Percentiles rank a stretch among this genome's conserved stretches.
phyloP scores from a whole-genome alignment of 2,329 filamentous ascomycete species.

The Penicillium nordicum region DNA sequence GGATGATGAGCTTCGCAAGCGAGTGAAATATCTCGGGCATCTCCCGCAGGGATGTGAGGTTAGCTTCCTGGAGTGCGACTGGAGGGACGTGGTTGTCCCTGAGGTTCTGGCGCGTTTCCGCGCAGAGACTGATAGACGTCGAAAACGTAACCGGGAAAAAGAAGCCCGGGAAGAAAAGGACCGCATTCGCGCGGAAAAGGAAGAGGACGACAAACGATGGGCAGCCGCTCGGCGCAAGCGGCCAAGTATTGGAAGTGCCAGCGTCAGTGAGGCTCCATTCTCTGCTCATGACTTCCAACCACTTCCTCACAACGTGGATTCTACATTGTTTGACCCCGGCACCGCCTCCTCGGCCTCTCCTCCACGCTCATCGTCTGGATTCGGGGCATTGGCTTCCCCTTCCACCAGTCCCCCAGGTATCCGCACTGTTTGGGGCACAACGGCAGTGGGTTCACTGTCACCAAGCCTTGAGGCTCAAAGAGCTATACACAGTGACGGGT shows the following conservation, averaged over 20 bases:
- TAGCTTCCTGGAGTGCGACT: slow-evolving; percentile 88
- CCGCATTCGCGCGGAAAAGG: slow-evolving; percentile 72
- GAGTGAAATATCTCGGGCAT: slow-evolving; percentile 82
- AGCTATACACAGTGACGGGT: slow-evolving; percentile 66
- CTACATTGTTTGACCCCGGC: slow-evolving; percentile 28
- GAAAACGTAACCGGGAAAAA: slow-evolving; percentile 77
- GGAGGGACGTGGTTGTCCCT: slow-evolving; percentile 79
- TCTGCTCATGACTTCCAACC: slow-evolving; percentile 64
- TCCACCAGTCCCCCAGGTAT: slow-evolving; percentile 74
- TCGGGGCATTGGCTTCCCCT: slow-evolving; percentile 64
- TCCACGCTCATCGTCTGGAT: slow-evolving; percentile 40
- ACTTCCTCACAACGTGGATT: slow-evolving; percentile 43
- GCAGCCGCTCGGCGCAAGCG: slow-evolving; percentile 64
- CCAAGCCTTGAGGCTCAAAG: slow-evolving; percentile 49
- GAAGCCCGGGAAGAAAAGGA: slow-evolving; percentile 83
- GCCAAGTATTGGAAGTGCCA: slow-evolving; percentile 46
- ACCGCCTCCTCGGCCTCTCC: slow-evolving; percentile 41
- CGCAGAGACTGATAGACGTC: slow-evolving; percentile 70
- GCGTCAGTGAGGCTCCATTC: slow-evolving; percentile 45
- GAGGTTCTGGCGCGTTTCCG: slow-evolving; percentile 72
- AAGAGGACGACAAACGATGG: slow-evolving; percentile 67
- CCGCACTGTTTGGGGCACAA: slow-evolving; percentile 91
- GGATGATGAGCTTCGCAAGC: slow-evolving; percentile 77
- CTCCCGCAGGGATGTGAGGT: slow-evolving; percentile 88
- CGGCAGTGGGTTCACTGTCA: slow-evolving; percentile 58